Evolutionary conservation across 257 asterid species (phyloP).

Genomic region (Solanum sitiens): DNA sequence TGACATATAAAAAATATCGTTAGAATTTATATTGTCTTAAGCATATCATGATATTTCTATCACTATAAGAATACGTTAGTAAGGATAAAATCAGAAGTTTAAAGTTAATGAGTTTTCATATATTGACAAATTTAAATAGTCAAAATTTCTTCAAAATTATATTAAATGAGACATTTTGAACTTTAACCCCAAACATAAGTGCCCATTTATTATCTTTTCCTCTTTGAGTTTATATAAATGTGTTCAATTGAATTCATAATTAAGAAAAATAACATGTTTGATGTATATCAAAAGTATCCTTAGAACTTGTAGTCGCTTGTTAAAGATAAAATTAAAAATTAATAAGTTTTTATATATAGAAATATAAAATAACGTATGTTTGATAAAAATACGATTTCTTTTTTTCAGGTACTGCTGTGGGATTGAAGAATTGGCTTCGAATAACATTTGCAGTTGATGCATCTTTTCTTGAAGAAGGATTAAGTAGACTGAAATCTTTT

Average conservation of each 20-base stretch:
- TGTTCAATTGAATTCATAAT: neutral
- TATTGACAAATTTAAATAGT: neutral
- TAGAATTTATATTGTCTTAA: neutral
- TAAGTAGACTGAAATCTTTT: constrained; percentile 49
- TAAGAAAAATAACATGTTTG: neutral
- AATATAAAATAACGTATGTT: neutral
- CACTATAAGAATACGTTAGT: fast-evolving
- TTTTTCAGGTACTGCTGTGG: constrained; percentile 59
- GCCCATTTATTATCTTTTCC: neutral
- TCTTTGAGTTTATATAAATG: neutral
- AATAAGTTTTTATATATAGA: neutral
- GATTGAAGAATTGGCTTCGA: constrained; percentile 30
- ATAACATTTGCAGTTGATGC: constrained; percentile 65
- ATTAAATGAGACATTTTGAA: neutral
- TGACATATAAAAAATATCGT: neutral
- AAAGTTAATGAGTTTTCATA: neutral
- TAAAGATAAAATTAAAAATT: neutral
- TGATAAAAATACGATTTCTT: neutral
- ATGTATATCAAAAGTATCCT: neutral
- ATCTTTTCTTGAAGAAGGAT: constrained; percentile 14
- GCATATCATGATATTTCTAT: neutral
- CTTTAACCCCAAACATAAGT: neutral
- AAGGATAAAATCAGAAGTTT: neutral
- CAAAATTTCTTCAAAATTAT: neutral
- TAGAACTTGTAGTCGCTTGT: neutral